Evolutionary conservation across 2,329 filamentous ascomycete species (phyloP).

Genomic region (Aspergillus sp.): DNA sequence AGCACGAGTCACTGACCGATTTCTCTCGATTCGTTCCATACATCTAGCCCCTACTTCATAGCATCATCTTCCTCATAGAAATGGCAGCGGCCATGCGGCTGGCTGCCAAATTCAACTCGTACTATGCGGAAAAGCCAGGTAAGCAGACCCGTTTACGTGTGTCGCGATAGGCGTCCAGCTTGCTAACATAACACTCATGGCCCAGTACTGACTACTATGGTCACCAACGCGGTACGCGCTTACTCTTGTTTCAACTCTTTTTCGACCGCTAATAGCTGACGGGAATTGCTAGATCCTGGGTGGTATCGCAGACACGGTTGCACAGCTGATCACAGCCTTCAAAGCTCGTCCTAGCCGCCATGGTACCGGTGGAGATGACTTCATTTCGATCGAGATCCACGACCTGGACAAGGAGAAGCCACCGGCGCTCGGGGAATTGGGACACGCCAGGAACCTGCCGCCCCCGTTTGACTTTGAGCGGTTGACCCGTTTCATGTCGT

Average conservation of each 20-base stretch:
- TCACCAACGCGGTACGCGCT: constrained; percentile 78
- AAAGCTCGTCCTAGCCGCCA: constrained; percentile 59
- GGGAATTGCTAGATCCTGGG: constrained; percentile 63
- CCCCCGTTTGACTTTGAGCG: constrained; percentile 95
- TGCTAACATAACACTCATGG: constrained; percentile 16
- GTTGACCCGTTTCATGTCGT: constrained; percentile 91
- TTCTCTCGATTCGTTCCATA: too few relatives aligned
- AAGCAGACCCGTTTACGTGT: constrained; percentile 27
- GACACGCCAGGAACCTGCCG: constrained; percentile 62
- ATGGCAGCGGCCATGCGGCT: constrained; percentile 82
- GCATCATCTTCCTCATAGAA: constrained; percentile 80
- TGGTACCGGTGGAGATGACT: constrained; percentile 58
- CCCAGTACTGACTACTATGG: constrained; percentile 93
- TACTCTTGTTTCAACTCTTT: too few relatives aligned
- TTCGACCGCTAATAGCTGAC: constrained; percentile 8
- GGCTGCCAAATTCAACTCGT: constrained; percentile 83
- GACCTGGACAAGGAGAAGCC: constrained; percentile 81
- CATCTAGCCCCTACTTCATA: constrained; percentile 78
- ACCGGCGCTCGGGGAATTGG: constrained; percentile 61
- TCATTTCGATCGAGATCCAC: constrained; percentile 81
- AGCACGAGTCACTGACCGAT: too few relatives aligned
- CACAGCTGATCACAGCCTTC: constrained; percentile 85
- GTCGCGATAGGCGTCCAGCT: not conserved
- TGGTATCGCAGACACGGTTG: constrained; percentile 93
- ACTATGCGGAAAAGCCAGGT: constrained; percentile 89